Conservation (phyloP, 1,139 yeast genomes). For the Candida frijolesensis region DNA sequence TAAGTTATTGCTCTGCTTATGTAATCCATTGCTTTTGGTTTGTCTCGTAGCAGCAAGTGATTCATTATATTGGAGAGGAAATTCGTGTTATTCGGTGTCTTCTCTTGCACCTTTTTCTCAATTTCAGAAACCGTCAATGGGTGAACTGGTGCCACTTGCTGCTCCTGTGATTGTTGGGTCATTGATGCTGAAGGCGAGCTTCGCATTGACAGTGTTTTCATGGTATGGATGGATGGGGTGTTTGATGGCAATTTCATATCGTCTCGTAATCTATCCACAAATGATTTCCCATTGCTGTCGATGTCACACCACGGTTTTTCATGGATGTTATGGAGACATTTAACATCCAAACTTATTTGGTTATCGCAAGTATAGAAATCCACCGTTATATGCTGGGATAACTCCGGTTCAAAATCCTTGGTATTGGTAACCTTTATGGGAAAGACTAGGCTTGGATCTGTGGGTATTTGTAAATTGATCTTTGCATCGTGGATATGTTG, state of each 20-base stretch:
- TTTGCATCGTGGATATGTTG: conserved; percentile 37
- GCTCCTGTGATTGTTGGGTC: background rate
- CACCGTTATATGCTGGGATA: conserved; percentile 34
- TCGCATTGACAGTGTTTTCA: background rate
- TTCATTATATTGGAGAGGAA: conserved; percentile 29
- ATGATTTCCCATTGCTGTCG: conserved; percentile 37
- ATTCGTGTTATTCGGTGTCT: background rate
- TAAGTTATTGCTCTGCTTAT: conserved; percentile 48
- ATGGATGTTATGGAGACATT: conserved; percentile 36
- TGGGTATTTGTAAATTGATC: conserved; percentile 41
- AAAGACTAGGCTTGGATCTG: conserved; percentile 44
- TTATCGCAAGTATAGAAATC: conserved; percentile 49
- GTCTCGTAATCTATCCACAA: conserved; percentile 44
- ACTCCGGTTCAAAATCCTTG: conserved; percentile 34
- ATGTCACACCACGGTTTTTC: conserved; percentile 49
- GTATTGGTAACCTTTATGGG: conserved; percentile 36
- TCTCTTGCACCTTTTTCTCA: conserved; percentile 12
- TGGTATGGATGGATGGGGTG: conserved; percentile 8
- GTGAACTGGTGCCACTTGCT: background rate
- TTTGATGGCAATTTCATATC: conserved; percentile 38
- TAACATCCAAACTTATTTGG: conserved; percentile 46
- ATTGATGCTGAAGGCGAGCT: background rate
- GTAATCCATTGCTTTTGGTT: conserved; percentile 42
- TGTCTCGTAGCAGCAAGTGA: conserved; percentile 35
- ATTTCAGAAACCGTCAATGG: conserved; percentile 12